Evolutionary conservation across 2,329 filamentous ascomycete genomes (phyloP), one percentile per base, ranked within the genome.

Genomic region (Alternaria novae-zelandiae): DNA sequence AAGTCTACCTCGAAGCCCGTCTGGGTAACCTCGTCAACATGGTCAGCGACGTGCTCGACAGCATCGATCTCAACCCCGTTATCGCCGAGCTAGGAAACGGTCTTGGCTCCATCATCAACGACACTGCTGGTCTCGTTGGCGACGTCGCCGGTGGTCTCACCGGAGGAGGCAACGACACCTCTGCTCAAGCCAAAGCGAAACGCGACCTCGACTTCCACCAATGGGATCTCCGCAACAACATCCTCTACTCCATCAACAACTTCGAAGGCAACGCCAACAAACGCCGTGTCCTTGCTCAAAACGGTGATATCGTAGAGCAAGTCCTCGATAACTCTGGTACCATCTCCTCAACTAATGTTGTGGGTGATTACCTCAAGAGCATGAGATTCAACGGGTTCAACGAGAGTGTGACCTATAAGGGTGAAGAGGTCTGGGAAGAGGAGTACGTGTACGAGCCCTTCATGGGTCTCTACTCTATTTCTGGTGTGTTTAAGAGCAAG

Each of bases 191-290:
- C 43, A 69, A 65, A 57, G 44, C 65, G 17, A 78, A 79, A 60
- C 70, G 75, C 43, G 67, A 72, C 41, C 55, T 77, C n/a, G 75
- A 78, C 49, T 66, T 74, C 36, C 70, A 74, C 46, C 75, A 78
- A 61, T 86, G 84, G 76, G 83, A 86, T 50, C 77, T 88, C 45
- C 79, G 81, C 59, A 82, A 88, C 78, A 87, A 87, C 72, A 86
- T 89, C 63, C 83, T 90, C 32, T 89, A 87, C 78, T 86, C 85
- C 26, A 76, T 88, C 74, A 88, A 89, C 78, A 84, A 89, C 79
- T 89, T 88, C 74, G 80, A 80, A 13, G 86, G 86, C 17, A 82
- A 85, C 62, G 77, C 78, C 46, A 74, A 81, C 76, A 88, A 85
- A 36, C 88, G 89, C 74, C 84, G 86, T 44, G 77, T 88, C 7